These are phyloP conservation scores for Tricharina praecox DNA, from an alignment of 495 filamentous ascomycete genomes.

Conservation along the genomic window DNA sequence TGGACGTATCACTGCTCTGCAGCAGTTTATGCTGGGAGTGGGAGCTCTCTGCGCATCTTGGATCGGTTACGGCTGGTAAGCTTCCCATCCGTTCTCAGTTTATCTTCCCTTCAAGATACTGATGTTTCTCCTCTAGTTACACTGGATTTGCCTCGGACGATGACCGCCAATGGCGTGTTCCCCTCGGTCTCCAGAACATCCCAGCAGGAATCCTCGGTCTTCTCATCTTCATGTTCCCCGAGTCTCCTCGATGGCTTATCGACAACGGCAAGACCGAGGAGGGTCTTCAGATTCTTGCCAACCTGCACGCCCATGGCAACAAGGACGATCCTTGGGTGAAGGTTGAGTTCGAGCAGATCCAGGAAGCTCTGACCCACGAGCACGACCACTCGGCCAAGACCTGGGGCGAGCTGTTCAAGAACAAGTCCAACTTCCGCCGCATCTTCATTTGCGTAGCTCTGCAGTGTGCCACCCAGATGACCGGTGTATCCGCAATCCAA, in stretches of 20 bases:
- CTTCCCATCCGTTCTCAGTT: slow-evolving; percentile 6
- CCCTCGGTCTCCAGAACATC: slow-evolving; percentile 41
- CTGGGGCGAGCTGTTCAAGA: slow-evolving; percentile 47
- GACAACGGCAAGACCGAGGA: slow-evolving; percentile 36
- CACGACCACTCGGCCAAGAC: slow-evolving; percentile 51
- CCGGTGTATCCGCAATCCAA: slow-evolving; percentile 56
- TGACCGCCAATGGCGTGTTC: slow-evolving; percentile 37
- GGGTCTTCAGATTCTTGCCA: slow-evolving; percentile 40
- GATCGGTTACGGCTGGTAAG: slow-evolving; percentile 32
- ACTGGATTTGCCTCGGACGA: slow-evolving; percentile 23
- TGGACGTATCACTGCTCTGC: slow-evolving; percentile 38
- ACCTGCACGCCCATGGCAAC: slow-evolving; percentile 42
- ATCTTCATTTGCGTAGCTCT: slow-evolving; percentile 50
- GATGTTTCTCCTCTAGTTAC: slow-evolving; percentile 1
- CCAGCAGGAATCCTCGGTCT: slow-evolving; percentile 39
- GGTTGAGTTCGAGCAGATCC: slow-evolving; percentile 50
- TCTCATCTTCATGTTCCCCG: slow-evolving; percentile 43
- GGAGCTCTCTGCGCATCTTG: slow-evolving; percentile 34
- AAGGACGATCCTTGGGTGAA: slow-evolving; percentile 43
- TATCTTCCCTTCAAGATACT: neutral
- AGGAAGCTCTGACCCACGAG: slow-evolving; percentile 40
- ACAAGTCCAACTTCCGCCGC: slow-evolving; percentile 47
- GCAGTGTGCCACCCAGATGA: slow-evolving; percentile 57
- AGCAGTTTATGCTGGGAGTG: slow-evolving; percentile 46
- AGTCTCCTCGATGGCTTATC: slow-evolving; percentile 44